phyloP scores from a whole-genome alignment of 768 basidiomycete genomes.

The Cytidiella melzeri region DNA sequence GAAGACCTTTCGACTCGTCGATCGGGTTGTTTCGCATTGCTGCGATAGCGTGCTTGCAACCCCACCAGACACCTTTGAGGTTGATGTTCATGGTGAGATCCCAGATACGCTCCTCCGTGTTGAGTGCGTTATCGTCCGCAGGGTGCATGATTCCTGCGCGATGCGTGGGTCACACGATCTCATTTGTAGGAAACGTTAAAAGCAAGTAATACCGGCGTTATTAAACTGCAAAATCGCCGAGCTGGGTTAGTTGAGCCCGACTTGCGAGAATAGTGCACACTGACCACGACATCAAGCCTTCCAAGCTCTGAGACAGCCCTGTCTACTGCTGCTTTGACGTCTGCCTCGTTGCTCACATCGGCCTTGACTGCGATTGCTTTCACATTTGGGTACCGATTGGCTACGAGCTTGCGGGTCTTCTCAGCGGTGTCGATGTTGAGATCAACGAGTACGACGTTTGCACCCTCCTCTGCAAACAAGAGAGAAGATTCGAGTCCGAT shows the following conservation, averaged over 20 bases:
- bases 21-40: constrained; percentile 93
- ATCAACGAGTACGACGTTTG: constrained; percentile 85
- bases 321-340: constrained; percentile 80
- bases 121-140: constrained; percentile 88
- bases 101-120: constrained; percentile 97
- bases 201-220: constrained; percentile 60
- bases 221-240: constrained; percentile 73
- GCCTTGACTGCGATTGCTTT: constrained; percentile 65
- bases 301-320: constrained; percentile 80
- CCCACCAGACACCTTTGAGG: constrained; percentile 99
- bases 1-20: constrained; percentile 75
- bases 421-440: constrained; percentile 74
- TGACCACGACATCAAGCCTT: constrained; percentile 91
- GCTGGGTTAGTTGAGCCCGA: too few species aligned
- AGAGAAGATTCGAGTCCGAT: constrained; percentile 96
- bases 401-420: constrained; percentile 58
- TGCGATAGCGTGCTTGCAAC: constrained; percentile 93
- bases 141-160: constrained; percentile 93
- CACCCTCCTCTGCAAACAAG: constrained; percentile 92
- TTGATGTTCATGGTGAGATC: constrained; percentile 91
- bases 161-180: background rate
- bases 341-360: constrained; percentile 85
- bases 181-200: constrained; percentile 1
- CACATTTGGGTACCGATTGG: constrained; percentile 59
- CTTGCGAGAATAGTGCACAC: constrained; percentile 14